Evolutionary conservation across 148 eudicot genomes (phyloP), one percentile per base, ranked within the genome.

Genomic region (Nepenthes gracilis): DNA sequence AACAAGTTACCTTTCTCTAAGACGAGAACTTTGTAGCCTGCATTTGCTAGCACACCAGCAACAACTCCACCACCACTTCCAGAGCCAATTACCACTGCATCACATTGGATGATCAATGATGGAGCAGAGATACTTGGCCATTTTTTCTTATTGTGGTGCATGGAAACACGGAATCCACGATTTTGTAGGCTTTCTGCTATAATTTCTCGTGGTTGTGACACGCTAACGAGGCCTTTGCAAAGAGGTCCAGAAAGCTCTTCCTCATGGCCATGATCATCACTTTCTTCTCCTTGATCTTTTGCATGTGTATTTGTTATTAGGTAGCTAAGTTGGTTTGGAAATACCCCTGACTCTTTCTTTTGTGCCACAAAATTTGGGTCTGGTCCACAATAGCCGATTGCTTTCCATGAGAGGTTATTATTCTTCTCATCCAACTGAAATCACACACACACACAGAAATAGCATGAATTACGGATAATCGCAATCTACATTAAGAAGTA

Each of bases 31-130:
- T 83, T 83, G 71, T 83, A 80, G 2, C 92, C 96, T 0, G 92
- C 83, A 36, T 80, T 64, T 2, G 96, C 88, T 34, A 88, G 71
- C 35, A 81, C 74, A 2, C 96, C 96, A 0, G 89, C 92, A 3
- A 76, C 74, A 1, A 88, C 82, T 1, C 96, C 88, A 1, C 92
- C 96, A 1, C 96, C 96, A 0, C 85, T 78, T 37, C 96, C 96
- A 0, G 96, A 85, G 1, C 96, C 96, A 0, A 88, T 77, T 7
- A 88, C 85, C 0, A 85, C 92, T 0, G 60, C 96, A 14, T 88
- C 92, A 43, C 96, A 88, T 54, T 70, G 78, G 60, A 81, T 70
- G 2, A 65, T 48, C 66, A 88, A 47, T 12, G 74, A 43, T 15
- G 84, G 82, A 10, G 48, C 60, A 23, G 36, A 11, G 2, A 65